Evolutionary conservation across 2,329 filamentous ascomycete species (phyloP).

Genomic region (Aspergillus sergii): DNA sequence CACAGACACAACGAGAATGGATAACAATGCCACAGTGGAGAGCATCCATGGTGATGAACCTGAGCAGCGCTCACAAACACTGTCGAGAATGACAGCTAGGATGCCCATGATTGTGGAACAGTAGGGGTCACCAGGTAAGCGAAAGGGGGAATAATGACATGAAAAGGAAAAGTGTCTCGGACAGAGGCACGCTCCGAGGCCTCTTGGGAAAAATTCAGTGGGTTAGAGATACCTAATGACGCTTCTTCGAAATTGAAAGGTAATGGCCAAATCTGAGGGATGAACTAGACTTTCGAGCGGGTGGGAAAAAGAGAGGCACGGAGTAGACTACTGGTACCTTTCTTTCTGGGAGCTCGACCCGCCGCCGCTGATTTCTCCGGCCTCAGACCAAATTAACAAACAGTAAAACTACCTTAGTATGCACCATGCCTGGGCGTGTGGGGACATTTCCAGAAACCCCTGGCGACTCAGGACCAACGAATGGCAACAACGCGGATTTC

Average conservation of each 20-base stretch:
- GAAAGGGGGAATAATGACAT: not conserved
- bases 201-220: not conserved
- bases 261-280: not conserved
- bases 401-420: no score
- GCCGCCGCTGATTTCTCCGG: not conserved
- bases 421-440: no score
- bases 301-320: not conserved
- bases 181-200: slow-evolving; percentile 13
- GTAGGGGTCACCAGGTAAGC: not conserved
- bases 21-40: slow-evolving; percentile 45
- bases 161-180: slow-evolving; percentile 12
- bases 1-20: slow-evolving; percentile 60
- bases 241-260: not conserved
- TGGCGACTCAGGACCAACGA: not conserved
- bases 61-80: slow-evolving; percentile 49
- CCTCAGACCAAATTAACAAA: not conserved
- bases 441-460: not conserved
- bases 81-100: slow-evolving; percentile 51
- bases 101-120: slow-evolving; percentile 50
- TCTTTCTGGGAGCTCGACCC: not conserved
- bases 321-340: not conserved
- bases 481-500: not conserved
- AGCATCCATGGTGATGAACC: slow-evolving; percentile 51
- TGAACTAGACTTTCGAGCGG: not conserved
- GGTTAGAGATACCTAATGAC: not conserved